Percentiles rank a stretch among this genome's conserved stretches.
These are phyloP conservation scores for Vaccinium corymbosum DNA, from an alignment of 148 eudicot genomes.

Conservation along the genomic window DNA sequence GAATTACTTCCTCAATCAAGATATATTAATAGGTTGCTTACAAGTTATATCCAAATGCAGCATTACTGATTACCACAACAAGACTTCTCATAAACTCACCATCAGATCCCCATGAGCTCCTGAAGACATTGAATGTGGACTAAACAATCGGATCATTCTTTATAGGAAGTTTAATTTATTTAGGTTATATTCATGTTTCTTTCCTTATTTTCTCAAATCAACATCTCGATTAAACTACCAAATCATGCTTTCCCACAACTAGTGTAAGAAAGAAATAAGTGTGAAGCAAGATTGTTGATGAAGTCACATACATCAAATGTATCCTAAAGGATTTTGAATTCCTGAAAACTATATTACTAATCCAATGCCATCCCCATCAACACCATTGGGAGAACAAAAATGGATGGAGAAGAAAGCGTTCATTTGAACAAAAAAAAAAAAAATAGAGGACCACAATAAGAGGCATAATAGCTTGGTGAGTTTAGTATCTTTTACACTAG, in stretches of 20 bases:
- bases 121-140: not conserved
- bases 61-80: not conserved
- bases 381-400: not conserved
- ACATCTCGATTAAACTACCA: not conserved
- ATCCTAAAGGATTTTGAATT: not conserved
- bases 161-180: slow-evolving; percentile 4
- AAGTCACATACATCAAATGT: not conserved
- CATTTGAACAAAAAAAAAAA: not conserved
- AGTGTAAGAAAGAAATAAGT: not conserved
- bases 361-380: not conserved
- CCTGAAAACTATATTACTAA: not conserved
- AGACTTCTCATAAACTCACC: not conserved
- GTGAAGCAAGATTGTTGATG: not conserved
- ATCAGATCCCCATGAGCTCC: not conserved
- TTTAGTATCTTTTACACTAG: not conserved
- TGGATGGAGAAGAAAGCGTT: not conserved
- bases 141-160: not conserved
- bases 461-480: not conserved
- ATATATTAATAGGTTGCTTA: not conserved
- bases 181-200: not conserved
- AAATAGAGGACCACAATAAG: not conserved
- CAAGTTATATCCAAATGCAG: not conserved
- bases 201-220: not conserved
- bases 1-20: not conserved
- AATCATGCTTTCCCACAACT: not conserved